These are phyloP conservation scores for Gossypium raimondii DNA, from an alignment of 345 rosid genomes.

Conservation along the genomic window DNA sequence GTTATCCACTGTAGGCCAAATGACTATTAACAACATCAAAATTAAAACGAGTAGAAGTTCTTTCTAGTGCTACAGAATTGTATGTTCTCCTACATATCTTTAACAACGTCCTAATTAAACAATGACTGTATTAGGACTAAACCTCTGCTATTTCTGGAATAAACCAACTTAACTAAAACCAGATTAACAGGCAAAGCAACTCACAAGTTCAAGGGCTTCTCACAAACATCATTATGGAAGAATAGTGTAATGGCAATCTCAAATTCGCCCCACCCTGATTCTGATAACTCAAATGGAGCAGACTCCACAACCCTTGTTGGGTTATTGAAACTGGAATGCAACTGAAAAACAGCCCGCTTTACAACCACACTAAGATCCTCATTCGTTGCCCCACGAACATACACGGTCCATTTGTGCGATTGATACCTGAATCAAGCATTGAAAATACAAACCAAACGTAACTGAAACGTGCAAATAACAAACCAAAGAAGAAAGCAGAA, in stretches of 20 bases:
- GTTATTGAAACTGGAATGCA: conserved; percentile 64
- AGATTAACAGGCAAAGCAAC: conserved; percentile 17
- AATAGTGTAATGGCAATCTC: conserved; percentile 57
- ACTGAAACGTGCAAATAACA: not conserved
- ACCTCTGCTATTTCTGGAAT: conserved; percentile 9
- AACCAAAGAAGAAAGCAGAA: not conserved
- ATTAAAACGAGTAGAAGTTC: not conserved
- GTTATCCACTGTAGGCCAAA: not conserved
- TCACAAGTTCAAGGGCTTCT: conserved; percentile 67
- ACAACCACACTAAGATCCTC: conserved; percentile 59
- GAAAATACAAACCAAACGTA: not conserved
- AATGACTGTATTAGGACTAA: not conserved
- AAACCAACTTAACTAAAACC: not conserved
- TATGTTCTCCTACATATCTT: not conserved
- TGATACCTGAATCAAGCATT: conserved; percentile 40
- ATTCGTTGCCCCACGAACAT: conserved; percentile 63
- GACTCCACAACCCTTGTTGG: conserved; percentile 64
- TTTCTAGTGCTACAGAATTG: not conserved
- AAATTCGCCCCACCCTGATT: conserved; percentile 80
- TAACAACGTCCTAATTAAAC: not conserved
- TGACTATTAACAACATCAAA: not conserved
- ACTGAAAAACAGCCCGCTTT: conserved; percentile 55
- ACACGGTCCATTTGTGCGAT: conserved; percentile 71
- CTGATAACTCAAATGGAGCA: conserved; percentile 67
- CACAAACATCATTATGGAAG: conserved; percentile 66